Evolutionary conservation across 2,329 filamentous ascomycete genomes (phyloP).

Genomic region (Aureobasidium leucospermi): DNA sequence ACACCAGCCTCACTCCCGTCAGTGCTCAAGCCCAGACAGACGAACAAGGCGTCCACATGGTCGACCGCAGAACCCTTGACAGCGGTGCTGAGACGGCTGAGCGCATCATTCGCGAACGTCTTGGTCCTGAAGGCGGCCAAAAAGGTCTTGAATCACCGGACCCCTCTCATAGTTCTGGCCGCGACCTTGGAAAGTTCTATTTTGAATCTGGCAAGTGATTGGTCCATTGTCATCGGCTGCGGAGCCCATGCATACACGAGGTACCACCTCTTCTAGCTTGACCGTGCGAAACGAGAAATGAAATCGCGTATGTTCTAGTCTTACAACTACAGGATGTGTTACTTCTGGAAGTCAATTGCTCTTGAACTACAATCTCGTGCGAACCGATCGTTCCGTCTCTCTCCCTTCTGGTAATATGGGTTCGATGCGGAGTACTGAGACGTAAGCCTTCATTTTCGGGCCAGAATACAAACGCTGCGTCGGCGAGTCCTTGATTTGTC

Average conservation of each 20-base stretch:
- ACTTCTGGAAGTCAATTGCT: too few relatives aligned
- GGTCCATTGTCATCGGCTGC: too few relatives aligned
- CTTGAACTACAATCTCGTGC: too few relatives aligned
- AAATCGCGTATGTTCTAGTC: not conserved
- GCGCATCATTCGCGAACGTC: conserved; percentile 54
- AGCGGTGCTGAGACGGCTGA: conserved; percentile 50
- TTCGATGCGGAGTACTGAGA: too few relatives aligned
- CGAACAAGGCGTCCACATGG: conserved; percentile 34
- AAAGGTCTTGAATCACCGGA: conserved; percentile 36
- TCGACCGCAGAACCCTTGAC: conserved; percentile 35
- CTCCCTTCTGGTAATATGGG: too few relatives aligned
- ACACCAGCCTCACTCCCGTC: conserved; percentile 26
- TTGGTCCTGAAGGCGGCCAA: conserved; percentile 34
- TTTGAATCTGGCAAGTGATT: conserved; percentile 41
- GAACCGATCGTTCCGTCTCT: too few relatives aligned
- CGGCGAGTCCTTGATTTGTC: too few relatives aligned
- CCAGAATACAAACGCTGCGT: too few relatives aligned
- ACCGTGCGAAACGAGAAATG: not conserved
- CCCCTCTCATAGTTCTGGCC: conserved; percentile 24
- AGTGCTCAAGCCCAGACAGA: conserved; percentile 22
- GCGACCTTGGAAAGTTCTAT: conserved; percentile 50
- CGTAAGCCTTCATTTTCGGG: too few relatives aligned
- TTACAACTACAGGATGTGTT: not conserved
- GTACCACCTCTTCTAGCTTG: not conserved
- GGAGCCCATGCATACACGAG: not conserved